Evolutionary conservation across 2,329 filamentous ascomycete species (phyloP).

Genomic region (Raffaelea albimanens): DNA sequence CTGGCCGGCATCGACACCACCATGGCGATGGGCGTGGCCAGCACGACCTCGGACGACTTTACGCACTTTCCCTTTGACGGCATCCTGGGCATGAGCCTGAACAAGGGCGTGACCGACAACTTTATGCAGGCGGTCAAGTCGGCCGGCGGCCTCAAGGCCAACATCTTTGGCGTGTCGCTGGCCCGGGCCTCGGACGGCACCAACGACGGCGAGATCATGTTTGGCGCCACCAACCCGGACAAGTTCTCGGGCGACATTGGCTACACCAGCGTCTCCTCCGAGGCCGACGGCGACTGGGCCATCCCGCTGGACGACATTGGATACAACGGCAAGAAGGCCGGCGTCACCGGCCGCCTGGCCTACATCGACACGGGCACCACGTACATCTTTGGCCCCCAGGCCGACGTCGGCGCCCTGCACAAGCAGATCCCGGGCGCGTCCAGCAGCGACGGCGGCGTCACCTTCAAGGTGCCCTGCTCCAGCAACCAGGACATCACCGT

Average conservation of each 20-base stretch:
- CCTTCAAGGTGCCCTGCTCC: constrained; percentile 66
- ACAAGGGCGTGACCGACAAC: constrained; percentile 49
- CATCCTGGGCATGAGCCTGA: constrained; percentile 69
- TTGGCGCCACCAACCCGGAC: constrained; percentile 59
- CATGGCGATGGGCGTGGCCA: constrained; percentile 65
- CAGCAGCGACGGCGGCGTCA: constrained; percentile 43
- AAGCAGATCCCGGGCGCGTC: constrained; percentile 52
- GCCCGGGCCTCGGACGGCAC: constrained; percentile 55
- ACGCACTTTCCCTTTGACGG: constrained; percentile 75
- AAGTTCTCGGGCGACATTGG: constrained; percentile 60
- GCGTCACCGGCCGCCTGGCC: constrained; percentile 47
- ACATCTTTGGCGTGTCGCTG: constrained; percentile 63
- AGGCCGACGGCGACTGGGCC: constrained; percentile 57
- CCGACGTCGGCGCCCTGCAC: constrained; percentile 60
- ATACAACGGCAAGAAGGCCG: constrained; percentile 48
- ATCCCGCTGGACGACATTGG: constrained; percentile 58
- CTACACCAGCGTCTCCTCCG: constrained; percentile 48
- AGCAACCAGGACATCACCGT: constrained; percentile 52
- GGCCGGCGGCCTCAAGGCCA: constrained; percentile 46
- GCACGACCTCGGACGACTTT: constrained; percentile 65
- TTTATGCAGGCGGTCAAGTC: constrained; percentile 55
- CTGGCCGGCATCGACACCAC: constrained; percentile 56
- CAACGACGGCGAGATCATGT: constrained; percentile 67
- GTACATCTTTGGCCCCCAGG: constrained; percentile 62
- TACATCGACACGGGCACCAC: constrained; percentile 82